Conservation (phyloP, 2,329 filamentous ascomycete genomes). For the Ophiostoma sp. region DNA sequence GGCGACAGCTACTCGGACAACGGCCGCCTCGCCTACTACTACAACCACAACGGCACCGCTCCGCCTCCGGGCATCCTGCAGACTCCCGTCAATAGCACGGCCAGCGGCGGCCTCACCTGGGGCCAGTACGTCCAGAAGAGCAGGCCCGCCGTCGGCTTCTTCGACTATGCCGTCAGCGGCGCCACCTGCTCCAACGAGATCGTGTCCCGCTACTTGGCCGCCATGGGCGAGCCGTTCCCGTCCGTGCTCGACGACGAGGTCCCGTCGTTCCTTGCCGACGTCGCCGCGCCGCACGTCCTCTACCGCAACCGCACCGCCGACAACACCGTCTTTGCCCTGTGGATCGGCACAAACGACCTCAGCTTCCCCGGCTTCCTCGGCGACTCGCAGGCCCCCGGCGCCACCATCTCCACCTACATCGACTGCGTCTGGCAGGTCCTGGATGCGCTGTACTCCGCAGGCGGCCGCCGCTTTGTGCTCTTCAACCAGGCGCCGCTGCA, state of each 20-base stretch:
- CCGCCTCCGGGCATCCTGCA: slow-evolving; percentile 56
- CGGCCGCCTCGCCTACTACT: slow-evolving; percentile 59
- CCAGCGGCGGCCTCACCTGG: slow-evolving; percentile 65
- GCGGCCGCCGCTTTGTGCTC: slow-evolving; percentile 66
- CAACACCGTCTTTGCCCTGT: slow-evolving; percentile 68
- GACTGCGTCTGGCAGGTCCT: slow-evolving; percentile 60
- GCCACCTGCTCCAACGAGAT: slow-evolving; percentile 68
- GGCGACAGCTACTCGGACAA: slow-evolving; percentile 76
- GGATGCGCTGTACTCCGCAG: slow-evolving; percentile 58
- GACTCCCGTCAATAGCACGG: slow-evolving; percentile 46
- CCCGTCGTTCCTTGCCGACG: slow-evolving; percentile 51
- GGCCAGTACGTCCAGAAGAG: slow-evolving; percentile 59
- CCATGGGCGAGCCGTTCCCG: slow-evolving; percentile 54
- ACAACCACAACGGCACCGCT: slow-evolving; percentile 49
- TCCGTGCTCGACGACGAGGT: slow-evolving; percentile 58
- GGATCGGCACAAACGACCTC: slow-evolving; percentile 79
- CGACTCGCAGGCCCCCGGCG: slow-evolving; percentile 55
- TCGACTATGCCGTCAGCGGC: slow-evolving; percentile 68
- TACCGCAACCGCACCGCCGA: slow-evolving; percentile 44
- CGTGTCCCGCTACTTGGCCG: slow-evolving; percentile 48
- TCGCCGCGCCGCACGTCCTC: slow-evolving; percentile 37
- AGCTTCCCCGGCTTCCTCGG: slow-evolving; percentile 61
- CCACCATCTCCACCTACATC: slow-evolving; percentile 59
- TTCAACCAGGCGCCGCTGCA: slow-evolving; percentile 65
- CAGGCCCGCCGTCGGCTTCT: slow-evolving; percentile 51